These are phyloP conservation scores for Sugiyamaella pinicola DNA, from an alignment of 1,139 yeast species.

Conservation along the genomic window DNA sequence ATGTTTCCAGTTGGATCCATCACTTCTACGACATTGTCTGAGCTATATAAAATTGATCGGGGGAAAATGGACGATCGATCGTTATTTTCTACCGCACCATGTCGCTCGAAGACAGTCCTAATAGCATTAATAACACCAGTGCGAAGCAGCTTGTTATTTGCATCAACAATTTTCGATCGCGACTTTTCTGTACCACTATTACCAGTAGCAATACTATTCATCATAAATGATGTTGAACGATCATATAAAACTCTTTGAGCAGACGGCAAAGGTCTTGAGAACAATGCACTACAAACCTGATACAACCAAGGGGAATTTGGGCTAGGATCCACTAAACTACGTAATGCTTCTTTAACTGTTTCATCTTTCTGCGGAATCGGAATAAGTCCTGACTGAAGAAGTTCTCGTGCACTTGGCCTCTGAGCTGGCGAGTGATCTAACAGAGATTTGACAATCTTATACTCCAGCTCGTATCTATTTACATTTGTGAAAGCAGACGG, in stretches of 20 bases:
- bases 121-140: slow-evolving; percentile 56
- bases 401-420: slow-evolving; percentile 76
- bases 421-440: slow-evolving; percentile 75
- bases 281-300: slow-evolving; percentile 83
- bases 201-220: slow-evolving; percentile 20
- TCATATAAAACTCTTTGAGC: slow-evolving; percentile 86
- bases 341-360: slow-evolving; percentile 82
- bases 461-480: slow-evolving; percentile 57
- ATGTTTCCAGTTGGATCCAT: slow-evolving; percentile 86
- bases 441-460: slow-evolving; percentile 62
- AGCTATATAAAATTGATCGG: slow-evolving; percentile 68
- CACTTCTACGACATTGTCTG: slow-evolving; percentile 69
- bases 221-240: slow-evolving; percentile 35
- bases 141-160: slow-evolving; percentile 39
- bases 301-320: slow-evolving; percentile 94
- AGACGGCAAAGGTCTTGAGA: slow-evolving; percentile 77
- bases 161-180: slow-evolving; percentile 22
- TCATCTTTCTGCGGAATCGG: slow-evolving; percentile 92
- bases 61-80: slow-evolving; percentile 72
- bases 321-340: slow-evolving; percentile 67
- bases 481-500: slow-evolving; percentile 61
- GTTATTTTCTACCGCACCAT: slow-evolving; percentile 80
- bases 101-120: slow-evolving; percentile 62
- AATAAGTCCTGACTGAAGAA: slow-evolving; percentile 76
- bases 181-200: slow-evolving; percentile 14